These are phyloP conservation scores for Aspergillus arachidicola DNA, from an alignment of 2,329 filamentous ascomycete genomes.

Conservation along the genomic window DNA sequence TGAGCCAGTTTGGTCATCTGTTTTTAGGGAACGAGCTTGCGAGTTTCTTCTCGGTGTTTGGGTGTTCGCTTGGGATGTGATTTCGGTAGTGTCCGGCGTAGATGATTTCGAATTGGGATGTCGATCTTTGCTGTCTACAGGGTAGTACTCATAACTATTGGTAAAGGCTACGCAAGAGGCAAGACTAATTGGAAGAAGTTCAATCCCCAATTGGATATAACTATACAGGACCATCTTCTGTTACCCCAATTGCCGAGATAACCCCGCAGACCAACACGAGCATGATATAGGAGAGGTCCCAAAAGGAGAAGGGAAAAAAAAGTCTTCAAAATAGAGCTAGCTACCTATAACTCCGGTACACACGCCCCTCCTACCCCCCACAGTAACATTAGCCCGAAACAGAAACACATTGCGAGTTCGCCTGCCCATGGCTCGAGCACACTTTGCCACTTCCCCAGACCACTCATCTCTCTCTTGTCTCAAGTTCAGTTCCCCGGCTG, in stretches of 20 bases:
- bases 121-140: background rate
- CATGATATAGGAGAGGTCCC: too few relatives aligned
- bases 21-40: too few relatives aligned
- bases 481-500: too few relatives aligned
- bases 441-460: constrained; percentile 5
- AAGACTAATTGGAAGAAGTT: background rate
- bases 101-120: background rate
- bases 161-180: background rate
- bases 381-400: background rate
- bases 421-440: background rate
- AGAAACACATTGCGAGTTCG: background rate
- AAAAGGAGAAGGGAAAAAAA: background rate
- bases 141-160: background rate
- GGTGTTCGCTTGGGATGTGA: background rate
- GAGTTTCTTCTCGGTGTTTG: too few relatives aligned
- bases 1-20: too few relatives aligned
- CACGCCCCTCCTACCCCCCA: background rate
- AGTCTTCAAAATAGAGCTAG: background rate
- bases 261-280: too few relatives aligned
- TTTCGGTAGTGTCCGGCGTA: background rate
- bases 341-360: background rate
- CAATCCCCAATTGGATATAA: too few relatives aligned
- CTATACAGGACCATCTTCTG: too few relatives aligned
- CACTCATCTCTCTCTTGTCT: background rate
- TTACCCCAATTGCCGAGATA: too few relatives aligned